Conservation (phyloP, 2,329 filamentous ascomycete species). For the Cladosporium oxysporum region DNA sequence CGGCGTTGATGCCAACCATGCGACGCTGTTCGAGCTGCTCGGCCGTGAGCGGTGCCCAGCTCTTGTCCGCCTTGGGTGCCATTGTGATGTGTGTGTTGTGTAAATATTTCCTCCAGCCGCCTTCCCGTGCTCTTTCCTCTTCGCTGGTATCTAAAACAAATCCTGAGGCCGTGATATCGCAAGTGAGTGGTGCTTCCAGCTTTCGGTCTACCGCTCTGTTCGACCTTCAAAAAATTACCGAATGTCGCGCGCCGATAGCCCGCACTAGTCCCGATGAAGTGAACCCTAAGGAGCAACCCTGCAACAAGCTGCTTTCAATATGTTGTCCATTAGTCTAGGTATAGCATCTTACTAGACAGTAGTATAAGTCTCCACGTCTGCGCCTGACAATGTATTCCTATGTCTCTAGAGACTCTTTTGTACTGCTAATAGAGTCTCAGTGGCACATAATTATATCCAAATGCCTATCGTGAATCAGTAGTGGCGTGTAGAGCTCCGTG, state of each 20-base stretch:
- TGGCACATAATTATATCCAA: not conserved
- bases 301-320: not conserved
- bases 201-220: not conserved
- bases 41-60: constrained; percentile 43
- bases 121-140: constrained; percentile 4
- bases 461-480: not conserved
- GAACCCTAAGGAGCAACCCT: not conserved
- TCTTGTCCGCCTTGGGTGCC: constrained; percentile 16
- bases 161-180: constrained; percentile 4
- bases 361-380: not conserved
- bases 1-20: constrained; percentile 83
- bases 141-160: not conserved
- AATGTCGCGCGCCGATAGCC: not conserved
- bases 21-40: constrained; percentile 67
- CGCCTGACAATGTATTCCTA: not conserved
- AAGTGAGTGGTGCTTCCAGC: not conserved
- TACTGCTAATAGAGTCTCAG: not conserved
- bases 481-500: not conserved
- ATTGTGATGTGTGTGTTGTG: constrained; percentile 12
- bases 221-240: constrained; percentile 1
- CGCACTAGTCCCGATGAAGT: not conserved
- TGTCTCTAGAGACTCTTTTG: not conserved
- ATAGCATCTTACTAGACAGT: not conserved
- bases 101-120: constrained; percentile 15
- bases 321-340: not conserved